Base-by-base conservation (phyloP, 768 basidiomycete species). In the Psilocybe cyanescens region DNA sequence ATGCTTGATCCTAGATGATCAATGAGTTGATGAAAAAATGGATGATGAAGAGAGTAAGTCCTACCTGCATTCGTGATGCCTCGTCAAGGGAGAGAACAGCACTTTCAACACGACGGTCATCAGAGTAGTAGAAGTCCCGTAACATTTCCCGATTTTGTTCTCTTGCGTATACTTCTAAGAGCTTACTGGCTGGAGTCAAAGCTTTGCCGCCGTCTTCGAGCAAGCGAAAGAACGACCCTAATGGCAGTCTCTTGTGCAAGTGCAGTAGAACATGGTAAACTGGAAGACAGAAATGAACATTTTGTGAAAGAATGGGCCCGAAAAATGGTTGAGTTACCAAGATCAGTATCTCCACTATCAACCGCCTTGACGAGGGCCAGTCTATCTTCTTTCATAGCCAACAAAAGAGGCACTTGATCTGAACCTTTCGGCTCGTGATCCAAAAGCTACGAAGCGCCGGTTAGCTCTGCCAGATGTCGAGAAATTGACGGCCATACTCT, bases 71-170 rank as follows among this genome's bases (percentile, higher is more conserved):
- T 19, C 76, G 76, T 2, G 81, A 78, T 6, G 94, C 90, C 73
- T 98, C 97, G 47, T 93, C 92, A 19, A 99, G 75, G 39, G 86
- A 90, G 3, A 99, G 76, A n/a, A 91, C 83, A 0, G 95, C 97
- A 74, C 91, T 97, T 71, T 99, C 97, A 12, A 94, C 90, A 49
- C 96, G 83, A 57, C 97, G 82, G 75, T 99, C 97, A 68, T 99
- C 97, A 37, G 97, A 97, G 70, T 97, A 99, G 74, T 95, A 99
- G 75, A 96, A 99, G 72, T 99, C 95, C 14, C 95, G 82, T 6
- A 99, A 78, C 86, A 99, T 91, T 64, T 94, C 93, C 54, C 91
- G 81, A 71, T 97, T 92, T 68, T 94, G 94, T 71, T 95, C 92
- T 41, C 91, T 79, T 0, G 93, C 94, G 71, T 96, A 97, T 0